phyloP scores from a whole-genome alignment of 169 alveolate species.

The Prorocentrum cordatum region DNA sequence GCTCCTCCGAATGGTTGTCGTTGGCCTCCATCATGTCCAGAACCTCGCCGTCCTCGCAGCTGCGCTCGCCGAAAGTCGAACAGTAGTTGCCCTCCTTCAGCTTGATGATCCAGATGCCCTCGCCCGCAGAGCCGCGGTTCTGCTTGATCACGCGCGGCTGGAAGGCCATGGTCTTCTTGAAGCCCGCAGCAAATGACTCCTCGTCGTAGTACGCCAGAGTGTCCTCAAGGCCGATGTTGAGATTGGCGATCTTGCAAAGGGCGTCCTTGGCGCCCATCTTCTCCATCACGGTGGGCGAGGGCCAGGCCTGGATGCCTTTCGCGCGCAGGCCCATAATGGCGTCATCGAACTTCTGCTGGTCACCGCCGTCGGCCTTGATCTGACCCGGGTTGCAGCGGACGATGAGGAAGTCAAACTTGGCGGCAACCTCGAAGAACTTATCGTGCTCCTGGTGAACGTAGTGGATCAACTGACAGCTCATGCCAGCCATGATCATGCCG shows the following conservation, averaged over 20 bases:
- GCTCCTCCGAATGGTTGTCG: background rate
- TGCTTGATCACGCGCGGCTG: constrained; percentile 58
- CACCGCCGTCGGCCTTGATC: background rate
- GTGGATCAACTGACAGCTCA: constrained; percentile 25
- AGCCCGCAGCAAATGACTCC: background rate
- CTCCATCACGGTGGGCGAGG: background rate
- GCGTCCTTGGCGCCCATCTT: background rate
- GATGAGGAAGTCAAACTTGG: background rate
- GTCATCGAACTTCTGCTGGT: background rate
- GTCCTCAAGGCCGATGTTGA: background rate
- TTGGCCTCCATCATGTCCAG: background rate
- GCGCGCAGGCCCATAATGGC: background rate
- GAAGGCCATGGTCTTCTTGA: constrained; percentile 66
- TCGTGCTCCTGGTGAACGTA: constrained; percentile 12
- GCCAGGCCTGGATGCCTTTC: background rate
- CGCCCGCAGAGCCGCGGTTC: constrained; percentile 5
- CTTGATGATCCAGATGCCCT: constrained; percentile 15
- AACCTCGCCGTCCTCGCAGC: background rate
- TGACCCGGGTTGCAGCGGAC: background rate
- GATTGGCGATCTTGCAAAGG: background rate
- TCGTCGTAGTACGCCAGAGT: background rate
- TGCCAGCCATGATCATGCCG: constrained; percentile 1
- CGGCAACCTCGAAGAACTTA: no score
- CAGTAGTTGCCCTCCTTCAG: background rate
- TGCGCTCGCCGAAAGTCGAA: background rate